phyloP scores from a whole-genome alignment of 768 basidiomycete genomes.

The Kwoniella europaea region DNA sequence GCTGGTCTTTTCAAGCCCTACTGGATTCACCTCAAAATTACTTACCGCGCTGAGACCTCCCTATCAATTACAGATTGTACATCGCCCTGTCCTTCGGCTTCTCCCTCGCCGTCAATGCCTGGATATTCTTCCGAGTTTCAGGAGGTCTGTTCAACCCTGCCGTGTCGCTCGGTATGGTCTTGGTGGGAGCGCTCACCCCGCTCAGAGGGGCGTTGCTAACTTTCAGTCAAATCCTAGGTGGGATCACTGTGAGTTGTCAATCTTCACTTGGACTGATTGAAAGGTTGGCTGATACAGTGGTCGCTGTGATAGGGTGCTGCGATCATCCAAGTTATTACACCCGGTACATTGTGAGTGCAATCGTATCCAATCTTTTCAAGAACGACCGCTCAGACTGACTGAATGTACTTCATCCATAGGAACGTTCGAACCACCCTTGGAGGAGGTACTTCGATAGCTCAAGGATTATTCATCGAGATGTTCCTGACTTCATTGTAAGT shows the following conservation, averaged over 20 bases:
- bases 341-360: constrained; percentile 49
- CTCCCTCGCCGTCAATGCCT: constrained; percentile 57
- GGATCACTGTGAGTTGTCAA: constrained; percentile 49
- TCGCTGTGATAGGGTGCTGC: constrained; percentile 41
- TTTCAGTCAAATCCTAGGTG: constrained; percentile 56
- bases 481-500: constrained; percentile 57
- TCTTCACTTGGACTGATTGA: background rate
- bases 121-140: constrained; percentile 58
- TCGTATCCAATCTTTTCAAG: background rate
- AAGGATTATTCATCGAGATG: constrained; percentile 59
- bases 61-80: constrained; percentile 29
- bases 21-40: no score
- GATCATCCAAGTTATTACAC: constrained; percentile 54
- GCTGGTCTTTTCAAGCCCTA: no score
- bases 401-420: no score
- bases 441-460: constrained; percentile 52
- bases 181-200: constrained; percentile 58
- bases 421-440: constrained; percentile 45
- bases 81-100: constrained; percentile 57
- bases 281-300: background rate
- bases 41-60: no score
- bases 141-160: constrained; percentile 60
- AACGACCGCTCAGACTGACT: no score
- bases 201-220: constrained; percentile 56
- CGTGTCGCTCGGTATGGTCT: constrained; percentile 57